phyloP scores from a whole-genome alignment of 768 basidiomycete genomes.

The Tylopilus sp. region DNA sequence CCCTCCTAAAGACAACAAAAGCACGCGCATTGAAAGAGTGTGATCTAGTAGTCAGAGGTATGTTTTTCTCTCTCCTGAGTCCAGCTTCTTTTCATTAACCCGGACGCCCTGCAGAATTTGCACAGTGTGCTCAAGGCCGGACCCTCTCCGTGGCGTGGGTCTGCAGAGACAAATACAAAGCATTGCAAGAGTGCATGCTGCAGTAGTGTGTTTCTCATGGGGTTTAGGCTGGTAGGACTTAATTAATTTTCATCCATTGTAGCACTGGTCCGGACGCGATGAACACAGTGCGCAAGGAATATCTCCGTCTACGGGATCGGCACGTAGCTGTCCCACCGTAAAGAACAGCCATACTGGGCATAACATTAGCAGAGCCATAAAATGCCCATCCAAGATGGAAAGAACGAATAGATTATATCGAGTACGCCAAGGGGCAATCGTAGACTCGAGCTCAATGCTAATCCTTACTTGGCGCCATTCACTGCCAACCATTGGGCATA shows the following conservation, averaged over 20 bases:
- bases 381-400: not conserved
- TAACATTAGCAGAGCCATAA: not conserved
- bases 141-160: constrained; percentile 85
- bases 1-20: constrained; percentile 78
- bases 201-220: constrained; percentile 56
- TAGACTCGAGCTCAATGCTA: not conserved
- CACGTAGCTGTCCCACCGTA: not conserved
- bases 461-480: constrained; percentile 37
- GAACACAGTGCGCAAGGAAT: constrained; percentile 68
- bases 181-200: constrained; percentile 74
- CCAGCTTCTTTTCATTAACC: not conserved
- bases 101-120: constrained; percentile 60
- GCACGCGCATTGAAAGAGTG: constrained; percentile 77
- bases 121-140: constrained; percentile 77
- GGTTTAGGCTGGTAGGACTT: not conserved
- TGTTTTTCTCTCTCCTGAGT: not conserved
- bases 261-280: constrained; percentile 76
- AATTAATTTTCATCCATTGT: not conserved
- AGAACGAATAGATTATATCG: constrained; percentile 8
- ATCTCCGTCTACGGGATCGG: constrained; percentile 60
- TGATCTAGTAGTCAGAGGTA: constrained; percentile 68
- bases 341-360: not conserved
- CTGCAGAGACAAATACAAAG: constrained; percentile 65
- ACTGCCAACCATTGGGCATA: constrained; percentile 64
- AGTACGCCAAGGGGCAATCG: not conserved